Base-by-base conservation (phyloP, 352 stramenopile genomes). In the Pythium phragmiticola region DNA sequence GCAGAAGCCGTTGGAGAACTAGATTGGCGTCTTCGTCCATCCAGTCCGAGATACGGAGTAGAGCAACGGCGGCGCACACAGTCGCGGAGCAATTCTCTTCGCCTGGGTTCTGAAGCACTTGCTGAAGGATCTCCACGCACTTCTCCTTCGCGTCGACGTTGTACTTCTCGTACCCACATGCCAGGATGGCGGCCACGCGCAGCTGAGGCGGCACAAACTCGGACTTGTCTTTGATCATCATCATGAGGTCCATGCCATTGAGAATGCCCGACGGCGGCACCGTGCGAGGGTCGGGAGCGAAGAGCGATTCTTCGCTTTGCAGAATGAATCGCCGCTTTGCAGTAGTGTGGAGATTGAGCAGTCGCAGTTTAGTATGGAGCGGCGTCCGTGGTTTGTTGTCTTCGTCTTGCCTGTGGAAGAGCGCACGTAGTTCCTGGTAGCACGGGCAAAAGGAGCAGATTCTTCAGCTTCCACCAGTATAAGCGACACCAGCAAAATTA, bases 11-110 rank as follows among this genome's bases (percentile, higher is more conserved):
- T 51, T 95, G 87, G 19, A 95, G 72, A 60, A 92, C 73, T 17
- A 94, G 33, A 50, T 92, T 94, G 1, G 87, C 81, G 58, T 87
- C 76, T 78, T 95, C 84, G 49, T 95, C 77, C 81, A 94, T 95
- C 84, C 84, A 95, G 43, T 95, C 81, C 0, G 83, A 91, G 8
- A 90, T 43, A 4, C 82, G 77, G 3, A 95, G 56, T 12, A 93
- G 63, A 4, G 84, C 84, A 9, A 95, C 86, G 9, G 87, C 84
- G 30, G 84, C 78, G 43, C 84, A 92, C 4, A 94, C 84, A 12
- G 77, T 73, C 0, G 89, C 72, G 0, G 82, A 90, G 42, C 88
- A 76, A 37, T 95, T 39, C 11, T 39, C 86, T 69, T 90, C 82
- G 1, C 81, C 71, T 3, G 47, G 49, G 62, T 69, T 82, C 41